A percentile compares a stretch with the other conserved stretches of the same genome.
phyloP scores from a whole-genome alignment of 305 asterid species.

The Fraxinus dipetala region DNA sequence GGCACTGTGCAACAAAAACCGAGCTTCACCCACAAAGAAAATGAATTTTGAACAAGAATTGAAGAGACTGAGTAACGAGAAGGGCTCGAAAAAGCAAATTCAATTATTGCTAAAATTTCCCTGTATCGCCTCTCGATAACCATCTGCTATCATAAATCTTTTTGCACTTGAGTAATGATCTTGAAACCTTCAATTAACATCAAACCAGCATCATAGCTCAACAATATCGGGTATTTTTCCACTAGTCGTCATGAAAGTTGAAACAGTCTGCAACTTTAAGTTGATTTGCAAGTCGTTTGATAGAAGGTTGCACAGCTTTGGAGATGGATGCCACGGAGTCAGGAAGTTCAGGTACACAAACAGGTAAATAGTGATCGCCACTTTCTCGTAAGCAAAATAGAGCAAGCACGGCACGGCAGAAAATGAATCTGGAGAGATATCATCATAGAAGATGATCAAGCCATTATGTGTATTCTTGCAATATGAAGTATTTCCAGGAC shows the following conservation, averaged over 20 bases:
- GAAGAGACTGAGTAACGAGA: not conserved
- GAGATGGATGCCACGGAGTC: constrained; percentile 52
- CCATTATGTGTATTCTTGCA: not conserved
- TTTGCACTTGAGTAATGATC: constrained; percentile 10
- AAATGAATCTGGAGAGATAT: constrained; percentile 64
- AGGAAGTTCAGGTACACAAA: constrained; percentile 85
- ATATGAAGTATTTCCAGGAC: not conserved
- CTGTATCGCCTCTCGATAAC: not conserved
- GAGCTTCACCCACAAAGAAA: not conserved
- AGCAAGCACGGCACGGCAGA: constrained; percentile 86
- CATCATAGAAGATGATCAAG: constrained; percentile 5
- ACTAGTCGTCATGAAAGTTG: constrained; percentile 26
- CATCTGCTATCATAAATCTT: constrained; percentile 9
- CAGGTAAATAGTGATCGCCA: constrained; percentile 53
- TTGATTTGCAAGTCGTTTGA: constrained; percentile 60
- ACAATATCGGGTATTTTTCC: constrained; percentile 13
- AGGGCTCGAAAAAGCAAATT: not conserved
- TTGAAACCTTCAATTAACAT: not conserved
- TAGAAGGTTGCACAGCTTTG: constrained; percentile 57
- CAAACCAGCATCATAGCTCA: not conserved
- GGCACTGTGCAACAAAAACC: constrained; percentile 6
- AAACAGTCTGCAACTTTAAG: constrained; percentile 66
- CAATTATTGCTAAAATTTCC: not conserved
- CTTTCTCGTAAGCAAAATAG: constrained; percentile 51
- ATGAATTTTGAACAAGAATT: not conserved